phyloP scores from a whole-genome alignment of 805 yeast genomes.

The Yamadazyma phyllophila region DNA sequence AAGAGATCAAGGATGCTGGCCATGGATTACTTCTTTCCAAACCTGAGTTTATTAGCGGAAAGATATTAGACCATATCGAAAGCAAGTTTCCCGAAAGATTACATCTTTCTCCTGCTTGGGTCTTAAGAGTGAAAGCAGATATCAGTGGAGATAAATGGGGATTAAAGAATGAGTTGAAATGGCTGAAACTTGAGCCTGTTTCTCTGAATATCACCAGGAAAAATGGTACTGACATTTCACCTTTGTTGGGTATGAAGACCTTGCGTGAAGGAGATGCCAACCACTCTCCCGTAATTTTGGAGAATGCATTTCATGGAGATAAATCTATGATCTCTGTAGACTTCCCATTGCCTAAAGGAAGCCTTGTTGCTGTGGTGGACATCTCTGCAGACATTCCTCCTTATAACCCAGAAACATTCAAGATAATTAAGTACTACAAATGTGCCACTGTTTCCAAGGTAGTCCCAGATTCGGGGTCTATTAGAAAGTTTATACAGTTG shows the following conservation, averaged over 20 bases:
- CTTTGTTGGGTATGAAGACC: slow-evolving; percentile 72
- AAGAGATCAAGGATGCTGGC: slow-evolving; percentile 51
- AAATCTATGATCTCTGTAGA: neutral
- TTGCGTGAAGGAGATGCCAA: slow-evolving; percentile 58
- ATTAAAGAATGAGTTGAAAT: slow-evolving; percentile 68
- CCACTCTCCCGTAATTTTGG: slow-evolving; percentile 60
- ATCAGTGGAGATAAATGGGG: slow-evolving; percentile 77
- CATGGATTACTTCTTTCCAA: slow-evolving; percentile 63
- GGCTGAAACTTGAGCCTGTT: slow-evolving; percentile 57
- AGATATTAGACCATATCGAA: slow-evolving; percentile 56
- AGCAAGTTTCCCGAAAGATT: slow-evolving; percentile 44
- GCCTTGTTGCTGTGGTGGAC: slow-evolving; percentile 59
- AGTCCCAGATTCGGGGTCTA: slow-evolving; percentile 63
- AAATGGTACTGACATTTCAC: slow-evolving; percentile 35
- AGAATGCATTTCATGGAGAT: slow-evolving; percentile 37
- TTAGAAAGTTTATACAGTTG: slow-evolving; percentile 52
- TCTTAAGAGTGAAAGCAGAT: slow-evolving; percentile 58
- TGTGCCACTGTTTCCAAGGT: slow-evolving; percentile 77
- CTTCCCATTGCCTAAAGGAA: slow-evolving; percentile 23
- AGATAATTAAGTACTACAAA: slow-evolving; percentile 58
- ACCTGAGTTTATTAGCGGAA: slow-evolving; percentile 64
- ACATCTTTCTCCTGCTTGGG: slow-evolving; percentile 70
- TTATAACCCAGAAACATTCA: slow-evolving; percentile 58
- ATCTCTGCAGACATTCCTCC: slow-evolving; percentile 72
- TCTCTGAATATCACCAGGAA: slow-evolving; percentile 42